These are phyloP conservation scores for Linderina pennispora DNA, from an alignment of 192 early-diverging fungal species.

Conservation along the genomic window DNA sequence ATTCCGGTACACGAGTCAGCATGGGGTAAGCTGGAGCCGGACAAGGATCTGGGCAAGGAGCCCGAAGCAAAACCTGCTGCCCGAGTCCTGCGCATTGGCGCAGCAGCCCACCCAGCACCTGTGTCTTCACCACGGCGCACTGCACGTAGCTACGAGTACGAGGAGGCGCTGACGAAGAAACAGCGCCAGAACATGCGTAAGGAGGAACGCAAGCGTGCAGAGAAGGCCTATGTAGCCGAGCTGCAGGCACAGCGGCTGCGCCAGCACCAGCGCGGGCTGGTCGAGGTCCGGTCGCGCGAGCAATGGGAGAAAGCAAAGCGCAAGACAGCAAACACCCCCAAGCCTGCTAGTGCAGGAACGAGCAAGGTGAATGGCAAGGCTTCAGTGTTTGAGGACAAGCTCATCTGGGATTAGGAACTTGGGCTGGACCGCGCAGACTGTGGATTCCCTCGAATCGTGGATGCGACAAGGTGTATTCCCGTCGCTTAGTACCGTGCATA, in stretches of 20 bases:
- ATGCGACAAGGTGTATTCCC: too few relatives aligned
- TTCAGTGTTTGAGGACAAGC: constrained; percentile 21
- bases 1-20: constrained; percentile 24
- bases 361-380: constrained; percentile 2
- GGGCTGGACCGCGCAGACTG: too few relatives aligned
- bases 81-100: constrained; percentile 31
- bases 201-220: constrained; percentile 52
- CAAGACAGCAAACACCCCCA: neutral
- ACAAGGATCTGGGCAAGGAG: constrained; percentile 13
- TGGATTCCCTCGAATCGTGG: too few relatives aligned
- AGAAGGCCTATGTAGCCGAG: constrained; percentile 41
- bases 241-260: constrained; percentile 52
- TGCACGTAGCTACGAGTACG: constrained; percentile 4
- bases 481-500: too few relatives aligned
- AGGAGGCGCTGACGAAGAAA: constrained; percentile 51
- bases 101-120: constrained; percentile 16
- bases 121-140: constrained; percentile 3
- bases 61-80: constrained; percentile 1
- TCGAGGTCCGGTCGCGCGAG: constrained; percentile 25
- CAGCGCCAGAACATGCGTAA: constrained; percentile 56
- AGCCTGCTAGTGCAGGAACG: neutral
- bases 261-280: constrained; percentile 51
- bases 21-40: constrained; percentile 14
- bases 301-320: constrained; percentile 35
- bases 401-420: constrained; percentile 29